phyloP scores from a whole-genome alignment of 1,139 yeast species.

The Zygoascus meyerae region DNA sequence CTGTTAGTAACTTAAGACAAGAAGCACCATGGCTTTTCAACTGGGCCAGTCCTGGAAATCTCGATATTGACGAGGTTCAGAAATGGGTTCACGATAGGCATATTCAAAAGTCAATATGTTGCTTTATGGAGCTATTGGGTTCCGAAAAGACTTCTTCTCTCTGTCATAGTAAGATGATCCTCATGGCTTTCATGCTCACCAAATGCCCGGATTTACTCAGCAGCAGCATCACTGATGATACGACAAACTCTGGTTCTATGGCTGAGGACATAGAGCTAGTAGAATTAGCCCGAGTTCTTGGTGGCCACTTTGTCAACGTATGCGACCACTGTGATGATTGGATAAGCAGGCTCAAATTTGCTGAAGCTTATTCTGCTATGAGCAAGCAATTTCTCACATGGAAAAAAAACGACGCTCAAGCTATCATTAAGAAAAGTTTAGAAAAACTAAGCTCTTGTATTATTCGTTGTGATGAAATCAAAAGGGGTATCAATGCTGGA shows the following conservation, averaged over 20 bases:
- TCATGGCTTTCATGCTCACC: slow-evolving; percentile 24
- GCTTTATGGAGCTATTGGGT: slow-evolving; percentile 20
- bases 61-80: slow-evolving; percentile 11
- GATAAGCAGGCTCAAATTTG: slow-evolving; percentile 20
- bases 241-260: not conserved
- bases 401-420: slow-evolving; percentile 21
- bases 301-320: slow-evolving; percentile 19
- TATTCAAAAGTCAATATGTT: slow-evolving; percentile 12
- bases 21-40: slow-evolving; percentile 7
- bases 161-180: slow-evolving; percentile 24
- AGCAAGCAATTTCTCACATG: slow-evolving; percentile 21
- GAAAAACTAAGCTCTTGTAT: not conserved
- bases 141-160: slow-evolving; percentile 19
- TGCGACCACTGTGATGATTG: slow-evolving; percentile 20
- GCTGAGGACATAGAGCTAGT: slow-evolving; percentile 4
- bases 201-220: slow-evolving; percentile 12
- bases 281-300: slow-evolving; percentile 14
- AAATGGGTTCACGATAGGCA: slow-evolving; percentile 2
- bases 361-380: slow-evolving; percentile 22
- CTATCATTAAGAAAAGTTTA: slow-evolving; percentile 12
- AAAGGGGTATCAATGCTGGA: not conserved
- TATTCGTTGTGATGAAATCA: not conserved
- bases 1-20: not conserved
- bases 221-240: not conserved
- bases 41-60: slow-evolving; percentile 10